These are phyloP conservation scores for Tympanopsis confertula DNA, from an alignment of 2,329 filamentous ascomycete species.

Conservation along the genomic window DNA sequence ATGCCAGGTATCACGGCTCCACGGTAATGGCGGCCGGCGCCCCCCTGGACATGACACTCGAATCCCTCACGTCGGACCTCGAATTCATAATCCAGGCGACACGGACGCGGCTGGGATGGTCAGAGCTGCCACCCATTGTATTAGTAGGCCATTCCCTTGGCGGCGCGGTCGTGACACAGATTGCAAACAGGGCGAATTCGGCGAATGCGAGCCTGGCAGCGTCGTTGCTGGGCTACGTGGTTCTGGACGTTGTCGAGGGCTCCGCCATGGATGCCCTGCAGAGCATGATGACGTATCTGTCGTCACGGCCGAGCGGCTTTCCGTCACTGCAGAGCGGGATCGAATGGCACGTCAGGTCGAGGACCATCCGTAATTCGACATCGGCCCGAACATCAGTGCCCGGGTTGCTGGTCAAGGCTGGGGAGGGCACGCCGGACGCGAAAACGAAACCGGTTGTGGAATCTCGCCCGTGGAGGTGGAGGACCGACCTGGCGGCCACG, in stretches of 20 bases:
- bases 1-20: constrained; percentile 77
- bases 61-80: constrained; percentile 64
- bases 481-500: constrained; percentile 71
- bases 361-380: constrained; percentile 71
- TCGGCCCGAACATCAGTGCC: constrained; percentile 86
- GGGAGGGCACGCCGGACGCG: not conserved
- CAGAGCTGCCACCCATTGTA: constrained; percentile 59
- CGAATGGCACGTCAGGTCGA: constrained; percentile 84
- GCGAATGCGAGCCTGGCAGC: constrained; percentile 32
- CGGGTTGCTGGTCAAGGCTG: constrained; percentile 49
- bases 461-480: constrained; percentile 63
- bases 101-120: constrained; percentile 60
- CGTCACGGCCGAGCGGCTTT: constrained; percentile 69
- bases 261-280: constrained; percentile 89
- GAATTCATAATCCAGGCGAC: constrained; percentile 58
- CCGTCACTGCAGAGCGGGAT: constrained; percentile 68
- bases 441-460: constrained; percentile 10
- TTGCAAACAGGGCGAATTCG: constrained; percentile 57
- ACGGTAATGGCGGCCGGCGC: constrained; percentile 32
- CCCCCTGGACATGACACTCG: constrained; percentile 55
- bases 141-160: constrained; percentile 88
- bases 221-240: constrained; percentile 68
- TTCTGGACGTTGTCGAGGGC: constrained; percentile 90
- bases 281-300: constrained; percentile 86
- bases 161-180: constrained; percentile 78